These are phyloP conservation scores for Yamadazyma laniorum DNA, from an alignment of 805 yeast species.

Conservation along the genomic window DNA sequence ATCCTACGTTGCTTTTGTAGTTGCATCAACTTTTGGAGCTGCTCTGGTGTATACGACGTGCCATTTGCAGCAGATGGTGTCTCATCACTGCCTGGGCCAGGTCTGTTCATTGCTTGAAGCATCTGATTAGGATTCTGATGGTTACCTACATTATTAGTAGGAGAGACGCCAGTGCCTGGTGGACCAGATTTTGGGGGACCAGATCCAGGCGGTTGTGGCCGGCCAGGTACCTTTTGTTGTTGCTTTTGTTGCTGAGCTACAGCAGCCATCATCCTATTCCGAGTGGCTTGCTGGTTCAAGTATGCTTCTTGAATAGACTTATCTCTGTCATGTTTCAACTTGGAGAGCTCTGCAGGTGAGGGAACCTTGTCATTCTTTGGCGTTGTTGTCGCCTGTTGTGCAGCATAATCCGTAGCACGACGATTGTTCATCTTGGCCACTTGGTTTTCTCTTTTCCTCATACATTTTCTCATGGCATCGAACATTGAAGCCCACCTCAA, in stretches of 20 bases:
- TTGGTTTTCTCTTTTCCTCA: constrained; percentile 82
- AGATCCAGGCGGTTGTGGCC: constrained; percentile 3
- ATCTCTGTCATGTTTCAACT: constrained; percentile 81
- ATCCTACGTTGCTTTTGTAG: constrained; percentile 50
- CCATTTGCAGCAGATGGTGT: constrained; percentile 52
- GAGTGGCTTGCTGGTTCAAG: constrained; percentile 44
- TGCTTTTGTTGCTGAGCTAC: constrained; percentile 36
- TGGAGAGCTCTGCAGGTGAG: constrained; percentile 81
- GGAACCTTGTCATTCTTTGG: constrained; percentile 44
- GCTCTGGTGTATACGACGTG: constrained; percentile 58
- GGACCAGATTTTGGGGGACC: constrained; percentile 1
- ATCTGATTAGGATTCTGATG: not conserved
- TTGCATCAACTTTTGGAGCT: constrained; percentile 55
- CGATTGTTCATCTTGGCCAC: constrained; percentile 31
- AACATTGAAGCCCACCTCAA: constrained; percentile 96
- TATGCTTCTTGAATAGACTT: constrained; percentile 77
- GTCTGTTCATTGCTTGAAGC: constrained; percentile 4
- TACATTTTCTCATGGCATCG: constrained; percentile 88
- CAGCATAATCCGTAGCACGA: constrained; percentile 15
- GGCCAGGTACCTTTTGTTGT: constrained; percentile 6
- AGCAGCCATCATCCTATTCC: constrained; percentile 43
- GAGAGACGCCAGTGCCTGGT: constrained; percentile 5
- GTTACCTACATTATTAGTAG: constrained; percentile 6
- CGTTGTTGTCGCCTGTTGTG: not conserved
- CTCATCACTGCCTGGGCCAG: constrained; percentile 17